Evolutionary conservation across 345 rosid genomes (phyloP).

Genomic region (Dimocarpus longan): DNA sequence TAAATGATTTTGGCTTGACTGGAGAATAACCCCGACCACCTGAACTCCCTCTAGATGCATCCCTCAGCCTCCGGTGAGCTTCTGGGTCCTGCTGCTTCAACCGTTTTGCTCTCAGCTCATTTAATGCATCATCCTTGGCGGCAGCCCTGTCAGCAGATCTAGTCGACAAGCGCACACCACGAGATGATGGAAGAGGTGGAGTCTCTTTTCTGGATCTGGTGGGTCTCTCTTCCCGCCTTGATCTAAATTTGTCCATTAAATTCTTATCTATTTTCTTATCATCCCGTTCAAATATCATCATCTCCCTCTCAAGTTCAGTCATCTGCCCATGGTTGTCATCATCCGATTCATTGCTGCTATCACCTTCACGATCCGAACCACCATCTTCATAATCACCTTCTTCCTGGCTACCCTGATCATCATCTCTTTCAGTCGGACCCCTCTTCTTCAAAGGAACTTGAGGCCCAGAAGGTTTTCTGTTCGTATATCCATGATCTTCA

Average conservation of each 20-base stretch:
- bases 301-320: slow-evolving; percentile 91
- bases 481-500: slow-evolving; percentile 63
- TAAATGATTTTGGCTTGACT: slow-evolving; percentile 58
- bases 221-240: slow-evolving; percentile 73
- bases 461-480: slow-evolving; percentile 87
- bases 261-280: slow-evolving; percentile 90
- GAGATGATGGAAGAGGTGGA: slow-evolving; percentile 60
- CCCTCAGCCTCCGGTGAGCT: slow-evolving; percentile 75
- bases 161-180: slow-evolving; percentile 78
- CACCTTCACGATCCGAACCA: slow-evolving; percentile 66
- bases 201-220: slow-evolving; percentile 65
- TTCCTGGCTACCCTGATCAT: slow-evolving; percentile 64
- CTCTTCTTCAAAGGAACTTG: slow-evolving; percentile 96
- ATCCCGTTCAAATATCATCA: slow-evolving; percentile 85
- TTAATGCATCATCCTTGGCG: slow-evolving; percentile 90
- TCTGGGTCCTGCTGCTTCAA: slow-evolving; percentile 94
- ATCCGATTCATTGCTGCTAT: slow-evolving; percentile 83
- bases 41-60: slow-evolving; percentile 69
- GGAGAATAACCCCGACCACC: slow-evolving; percentile 66
- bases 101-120: slow-evolving; percentile 88
- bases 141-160: slow-evolving; percentile 95
- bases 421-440: slow-evolving; percentile 82
- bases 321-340: slow-evolving; percentile 83
- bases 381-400: slow-evolving; percentile 65
- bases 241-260: slow-evolving; percentile 79